These are phyloP conservation scores for Pythium brachiatum DNA, from an alignment of 352 stramenopile species.

Conservation along the genomic window DNA sequence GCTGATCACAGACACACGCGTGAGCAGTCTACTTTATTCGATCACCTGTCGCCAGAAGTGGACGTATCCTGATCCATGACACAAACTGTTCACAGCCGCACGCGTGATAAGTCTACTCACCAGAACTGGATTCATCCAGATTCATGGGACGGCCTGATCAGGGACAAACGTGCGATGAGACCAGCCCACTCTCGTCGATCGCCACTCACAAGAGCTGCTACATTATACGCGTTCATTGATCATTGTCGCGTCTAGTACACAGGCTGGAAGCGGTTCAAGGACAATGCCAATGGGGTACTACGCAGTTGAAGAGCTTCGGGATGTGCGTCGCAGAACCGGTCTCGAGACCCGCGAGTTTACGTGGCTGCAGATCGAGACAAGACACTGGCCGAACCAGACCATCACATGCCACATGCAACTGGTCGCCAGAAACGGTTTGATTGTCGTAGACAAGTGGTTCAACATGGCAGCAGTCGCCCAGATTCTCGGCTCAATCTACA, in stretches of 20 bases:
- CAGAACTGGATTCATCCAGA: too few relatives aligned
- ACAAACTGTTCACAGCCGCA: too few relatives aligned
- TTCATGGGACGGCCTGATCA: too few relatives aligned
- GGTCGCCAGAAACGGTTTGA: background rate
- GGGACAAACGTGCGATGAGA: too few relatives aligned
- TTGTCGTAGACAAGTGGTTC: background rate
- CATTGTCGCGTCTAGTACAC: too few relatives aligned
- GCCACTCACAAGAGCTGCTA: too few relatives aligned
- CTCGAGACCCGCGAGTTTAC: background rate
- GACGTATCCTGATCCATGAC: background rate
- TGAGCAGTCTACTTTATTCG: background rate
- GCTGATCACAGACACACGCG: background rate
- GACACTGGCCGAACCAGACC: background rate
- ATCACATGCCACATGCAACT: background rate
- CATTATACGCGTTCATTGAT: too few relatives aligned
- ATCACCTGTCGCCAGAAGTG: background rate
- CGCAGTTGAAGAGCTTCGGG: background rate
- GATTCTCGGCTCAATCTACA: background rate
- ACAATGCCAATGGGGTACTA: background rate
- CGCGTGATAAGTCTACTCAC: too few relatives aligned
- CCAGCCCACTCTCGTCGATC: too few relatives aligned
- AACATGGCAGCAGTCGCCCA: background rate
- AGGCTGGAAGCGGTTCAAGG: too few relatives aligned
- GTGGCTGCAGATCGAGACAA: background rate
- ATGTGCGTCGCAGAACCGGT: background rate